Evolutionary conservation across 129 eudicot species (phyloP).

Genomic region (Solidago caesia): DNA sequence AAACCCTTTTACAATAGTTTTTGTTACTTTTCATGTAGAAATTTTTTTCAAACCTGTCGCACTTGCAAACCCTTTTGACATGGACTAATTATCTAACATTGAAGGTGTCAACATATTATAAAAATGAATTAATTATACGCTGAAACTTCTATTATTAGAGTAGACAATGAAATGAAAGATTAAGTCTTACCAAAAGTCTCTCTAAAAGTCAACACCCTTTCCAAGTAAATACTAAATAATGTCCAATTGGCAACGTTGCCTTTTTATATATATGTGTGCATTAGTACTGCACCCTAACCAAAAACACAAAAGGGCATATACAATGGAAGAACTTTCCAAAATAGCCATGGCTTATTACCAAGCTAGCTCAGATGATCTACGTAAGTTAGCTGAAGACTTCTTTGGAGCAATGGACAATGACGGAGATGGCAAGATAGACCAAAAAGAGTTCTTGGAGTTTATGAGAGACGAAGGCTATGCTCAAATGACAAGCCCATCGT

Average conservation of each 20-base stretch:
- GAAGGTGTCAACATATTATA: too few species aligned
- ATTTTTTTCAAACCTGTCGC: too few species aligned
- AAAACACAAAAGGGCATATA: slow-evolving; percentile 4
- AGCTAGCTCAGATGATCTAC: slow-evolving; percentile 26
- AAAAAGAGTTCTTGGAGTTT: slow-evolving; percentile 39
- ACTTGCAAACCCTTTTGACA: too few species aligned
- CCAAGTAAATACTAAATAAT: not conserved
- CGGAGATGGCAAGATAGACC: slow-evolving; percentile 35
- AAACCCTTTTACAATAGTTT: too few species aligned
- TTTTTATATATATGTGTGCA: not conserved
- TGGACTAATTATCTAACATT: too few species aligned
- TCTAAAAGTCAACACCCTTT: not conserved
- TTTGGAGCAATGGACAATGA: slow-evolving; percentile 47
- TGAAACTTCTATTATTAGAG: not conserved
- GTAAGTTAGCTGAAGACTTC: slow-evolving; percentile 35
- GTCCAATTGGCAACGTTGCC: not conserved
- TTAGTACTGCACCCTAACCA: not conserved
- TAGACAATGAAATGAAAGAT: not conserved
- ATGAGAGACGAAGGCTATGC: slow-evolving; percentile 41
- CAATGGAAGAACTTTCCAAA: slow-evolving; percentile 39
- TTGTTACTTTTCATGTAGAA: too few species aligned
- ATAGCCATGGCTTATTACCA: slow-evolving; percentile 48
- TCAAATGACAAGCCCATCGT: slow-evolving; percentile 14
- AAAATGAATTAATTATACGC: not conserved
- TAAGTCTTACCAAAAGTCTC: not conserved